Conservation (phyloP, 2,329 filamentous ascomycete species). For the Macrophomina tecta region DNA sequence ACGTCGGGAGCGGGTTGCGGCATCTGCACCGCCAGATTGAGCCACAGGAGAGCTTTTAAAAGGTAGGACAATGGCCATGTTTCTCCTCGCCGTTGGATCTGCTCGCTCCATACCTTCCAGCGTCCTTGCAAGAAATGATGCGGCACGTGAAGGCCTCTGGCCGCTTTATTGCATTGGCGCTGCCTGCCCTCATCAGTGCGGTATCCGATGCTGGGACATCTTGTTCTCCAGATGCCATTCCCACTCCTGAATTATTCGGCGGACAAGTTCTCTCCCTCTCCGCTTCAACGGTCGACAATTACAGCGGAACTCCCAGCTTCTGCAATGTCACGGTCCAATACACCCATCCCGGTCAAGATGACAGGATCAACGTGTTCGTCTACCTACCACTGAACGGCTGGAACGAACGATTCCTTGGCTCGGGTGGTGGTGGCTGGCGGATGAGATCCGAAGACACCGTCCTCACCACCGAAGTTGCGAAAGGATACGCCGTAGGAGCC, state of each 20-base stretch:
- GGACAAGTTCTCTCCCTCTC: conserved; percentile 7
- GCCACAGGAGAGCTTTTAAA: not conserved
- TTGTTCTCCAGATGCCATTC: conserved; percentile 5
- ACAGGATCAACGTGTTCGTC: conserved; percentile 40
- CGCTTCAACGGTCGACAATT: conserved; percentile 6
- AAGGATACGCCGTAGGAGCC: not conserved
- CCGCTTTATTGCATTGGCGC: not conserved
- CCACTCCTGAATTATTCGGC: conserved; percentile 9
- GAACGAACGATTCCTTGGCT: conserved; percentile 33
- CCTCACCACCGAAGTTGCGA: not conserved
- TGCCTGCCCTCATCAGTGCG: not conserved
- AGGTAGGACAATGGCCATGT: not conserved
- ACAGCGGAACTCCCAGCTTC: conserved; percentile 30
- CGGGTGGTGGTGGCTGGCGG: conserved; percentile 34
- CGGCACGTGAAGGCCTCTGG: not conserved
- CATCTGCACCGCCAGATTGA: not conserved
- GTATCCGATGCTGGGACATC: not conserved
- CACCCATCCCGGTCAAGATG: conserved; percentile 45
- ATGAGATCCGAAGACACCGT: conserved; percentile 5
- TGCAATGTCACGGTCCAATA: conserved; percentile 48
- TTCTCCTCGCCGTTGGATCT: not conserved
- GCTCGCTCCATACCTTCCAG: not conserved
- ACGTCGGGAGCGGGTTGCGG: conserved; percentile 6
- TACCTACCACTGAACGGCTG: conserved; percentile 41
- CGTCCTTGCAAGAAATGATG: not conserved